Percentiles rank a stretch among this genome's conserved stretches.
These are phyloP conservation scores for Berkeleyomyces basicola DNA, from an alignment of 2,329 filamentous ascomycete genomes.

Conservation along the genomic window DNA sequence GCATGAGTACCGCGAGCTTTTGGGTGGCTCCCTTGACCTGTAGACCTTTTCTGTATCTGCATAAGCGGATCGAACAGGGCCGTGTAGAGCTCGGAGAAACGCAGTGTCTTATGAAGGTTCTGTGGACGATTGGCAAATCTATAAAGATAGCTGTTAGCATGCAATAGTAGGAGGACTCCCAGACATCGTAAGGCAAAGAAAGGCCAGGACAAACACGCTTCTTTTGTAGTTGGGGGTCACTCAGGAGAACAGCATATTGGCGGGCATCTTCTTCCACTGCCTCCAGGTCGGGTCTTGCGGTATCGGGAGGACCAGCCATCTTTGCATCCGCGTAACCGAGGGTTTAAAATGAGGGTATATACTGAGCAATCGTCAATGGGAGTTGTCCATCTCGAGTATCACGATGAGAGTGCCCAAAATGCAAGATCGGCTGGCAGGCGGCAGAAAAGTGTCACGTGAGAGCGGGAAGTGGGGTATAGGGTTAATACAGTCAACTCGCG, in stretches of 20 bases:
- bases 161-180: neutral
- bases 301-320: neutral
- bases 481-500: neutral
- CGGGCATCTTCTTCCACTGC: conserved; percentile 34
- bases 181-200: neutral
- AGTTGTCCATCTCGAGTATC: no score
- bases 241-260: conserved; percentile 30
- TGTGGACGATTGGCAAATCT: conserved; percentile 69
- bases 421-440: no score
- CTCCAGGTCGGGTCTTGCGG: conserved; percentile 21
- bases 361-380: no score
- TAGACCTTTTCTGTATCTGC: conserved; percentile 63
- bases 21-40: conserved; percentile 31
- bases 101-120: conserved; percentile 63
- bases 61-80: conserved; percentile 65
- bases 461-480: neutral
- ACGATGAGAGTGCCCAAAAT: no score
- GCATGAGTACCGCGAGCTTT: conserved; percentile 31
- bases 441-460: neutral
- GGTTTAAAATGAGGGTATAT: neutral
- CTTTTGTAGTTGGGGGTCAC: conserved; percentile 28
- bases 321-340: neutral
- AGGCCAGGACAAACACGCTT: conserved; percentile 21
- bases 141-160: conserved; percentile 15
- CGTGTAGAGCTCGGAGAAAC: conserved; percentile 64